Evolutionary conservation across 1,284 basidiomycete species (phyloP).

Genomic region (Trichosporon asahii): DNA sequence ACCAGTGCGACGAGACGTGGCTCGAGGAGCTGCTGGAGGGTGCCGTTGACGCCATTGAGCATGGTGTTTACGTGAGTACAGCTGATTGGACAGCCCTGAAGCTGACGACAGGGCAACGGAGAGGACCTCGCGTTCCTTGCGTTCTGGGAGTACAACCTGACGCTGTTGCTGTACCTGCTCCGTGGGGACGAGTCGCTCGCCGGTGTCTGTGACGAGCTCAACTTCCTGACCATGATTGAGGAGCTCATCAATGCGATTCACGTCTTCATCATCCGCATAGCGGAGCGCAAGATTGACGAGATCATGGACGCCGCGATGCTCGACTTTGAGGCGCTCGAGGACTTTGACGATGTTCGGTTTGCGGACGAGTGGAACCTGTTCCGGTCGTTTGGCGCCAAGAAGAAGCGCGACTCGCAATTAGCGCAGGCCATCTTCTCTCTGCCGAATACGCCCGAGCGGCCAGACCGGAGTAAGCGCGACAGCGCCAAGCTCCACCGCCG

Average conservation of each 20-base stretch:
- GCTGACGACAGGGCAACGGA: constrained; percentile 60
- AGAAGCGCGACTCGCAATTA: constrained; percentile 56
- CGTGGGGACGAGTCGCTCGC: constrained; percentile 74
- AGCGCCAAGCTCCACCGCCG: constrained; percentile 15
- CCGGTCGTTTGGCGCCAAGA: constrained; percentile 62
- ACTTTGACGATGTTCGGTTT: constrained; percentile 79
- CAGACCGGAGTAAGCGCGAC: neutral
- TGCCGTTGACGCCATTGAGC: constrained; percentile 87
- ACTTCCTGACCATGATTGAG: constrained; percentile 56
- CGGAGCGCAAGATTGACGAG: constrained; percentile 82
- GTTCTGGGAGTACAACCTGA: constrained; percentile 93
- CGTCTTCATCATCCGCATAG: constrained; percentile 91
- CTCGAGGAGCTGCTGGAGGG: constrained; percentile 87
- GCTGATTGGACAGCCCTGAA: neutral
- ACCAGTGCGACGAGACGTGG: constrained; percentile 81
- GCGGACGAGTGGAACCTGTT: constrained; percentile 95
- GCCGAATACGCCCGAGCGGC: constrained; percentile 13
- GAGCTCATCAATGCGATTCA: constrained; percentile 93
- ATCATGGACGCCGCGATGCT: constrained; percentile 79
- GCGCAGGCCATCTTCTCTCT: constrained; percentile 17
- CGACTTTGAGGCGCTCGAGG: constrained; percentile 74
- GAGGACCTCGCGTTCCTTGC: constrained; percentile 82
- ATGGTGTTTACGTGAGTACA: constrained; percentile 75
- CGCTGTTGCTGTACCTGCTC: constrained; percentile 83
- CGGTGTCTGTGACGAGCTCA: constrained; percentile 71